Evolutionary conservation across 768 basidiomycete genomes (phyloP).

Genomic region (Mycena crocata): DNA sequence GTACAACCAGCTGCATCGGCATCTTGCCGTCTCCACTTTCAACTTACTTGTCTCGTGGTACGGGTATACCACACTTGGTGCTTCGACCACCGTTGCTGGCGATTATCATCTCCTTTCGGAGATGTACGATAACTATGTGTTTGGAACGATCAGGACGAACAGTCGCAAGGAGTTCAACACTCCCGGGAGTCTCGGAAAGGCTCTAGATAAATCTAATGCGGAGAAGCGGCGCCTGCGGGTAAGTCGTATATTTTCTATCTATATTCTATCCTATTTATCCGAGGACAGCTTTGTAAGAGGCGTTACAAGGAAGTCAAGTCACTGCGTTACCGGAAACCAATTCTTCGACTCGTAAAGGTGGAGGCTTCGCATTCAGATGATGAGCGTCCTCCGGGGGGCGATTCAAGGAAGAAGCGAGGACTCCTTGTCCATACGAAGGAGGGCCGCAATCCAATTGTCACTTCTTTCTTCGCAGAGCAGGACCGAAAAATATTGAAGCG

Average conservation of each 20-base stretch:
- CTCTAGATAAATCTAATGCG: neutral
- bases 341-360: conserved; percentile 6
- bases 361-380: conserved; percentile 22
- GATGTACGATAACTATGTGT: conserved; percentile 25
- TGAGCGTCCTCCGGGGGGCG: neutral
- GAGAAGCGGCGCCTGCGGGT: conserved; percentile 19
- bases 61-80: neutral
- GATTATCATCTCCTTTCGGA: conserved; percentile 8
- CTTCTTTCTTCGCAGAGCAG: conserved; percentile 2
- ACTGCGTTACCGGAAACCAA: conserved; percentile 14
- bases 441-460: conserved; percentile 9
- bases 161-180: conserved; percentile 11
- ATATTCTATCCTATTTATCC: neutral
- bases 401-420: no score
- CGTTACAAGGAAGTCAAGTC: neutral
- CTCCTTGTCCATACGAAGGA: conserved; percentile 20
- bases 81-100: neutral
- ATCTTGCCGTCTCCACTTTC: conserved; percentile 2
- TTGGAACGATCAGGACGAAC: conserved; percentile 18
- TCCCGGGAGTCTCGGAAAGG: conserved; percentile 14
- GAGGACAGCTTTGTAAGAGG: neutral
- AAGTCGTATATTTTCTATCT: neutral
- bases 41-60: conserved; percentile 2
- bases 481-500: no score
- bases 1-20: conserved; percentile 21